Conservation (phyloP, 108 stramenopile species). For the Cyclostephanos tholiformis region DNA sequence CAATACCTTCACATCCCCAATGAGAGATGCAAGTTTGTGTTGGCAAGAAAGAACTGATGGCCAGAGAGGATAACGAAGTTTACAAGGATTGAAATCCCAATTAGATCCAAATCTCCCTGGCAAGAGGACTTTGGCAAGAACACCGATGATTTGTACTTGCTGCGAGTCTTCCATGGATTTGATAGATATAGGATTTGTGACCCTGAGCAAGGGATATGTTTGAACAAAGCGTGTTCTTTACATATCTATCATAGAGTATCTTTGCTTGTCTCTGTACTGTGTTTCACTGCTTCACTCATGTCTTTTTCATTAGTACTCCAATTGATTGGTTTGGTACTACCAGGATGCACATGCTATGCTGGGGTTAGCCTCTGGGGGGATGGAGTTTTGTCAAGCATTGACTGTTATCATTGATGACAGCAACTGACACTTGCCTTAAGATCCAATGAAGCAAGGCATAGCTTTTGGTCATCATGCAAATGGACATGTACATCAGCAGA, state of each 20-base stretch:
- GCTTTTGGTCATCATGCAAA: slow-evolving; percentile 21
- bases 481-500: slow-evolving; percentile 16
- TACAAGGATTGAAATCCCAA: slow-evolving; percentile 42
- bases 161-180: slow-evolving; percentile 24
- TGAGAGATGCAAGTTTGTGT: slow-evolving; percentile 29
- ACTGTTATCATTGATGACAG: slow-evolving; percentile 66
- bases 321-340: slow-evolving; percentile 45
- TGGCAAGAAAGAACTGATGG: slow-evolving; percentile 43
- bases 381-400: slow-evolving; percentile 62
- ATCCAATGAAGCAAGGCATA: slow-evolving; percentile 62
- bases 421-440: slow-evolving; percentile 50
- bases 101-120: slow-evolving; percentile 23
- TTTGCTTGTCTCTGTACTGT: neutral
- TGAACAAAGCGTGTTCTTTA: slow-evolving; percentile 18
- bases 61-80: slow-evolving; percentile 54
- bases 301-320: neutral
- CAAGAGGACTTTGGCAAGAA: slow-evolving; percentile 24
- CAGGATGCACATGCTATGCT: slow-evolving; percentile 49
- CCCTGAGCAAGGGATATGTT: slow-evolving; percentile 4
- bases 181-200: slow-evolving; percentile 16
- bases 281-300: neutral
- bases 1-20: slow-evolving; percentile 58
- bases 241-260: slow-evolving; percentile 16
- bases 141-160: slow-evolving; percentile 10
- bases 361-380: slow-evolving; percentile 36